Evolutionary conservation across 805 yeast species (phyloP).

Genomic region (Pichia eremophila): DNA sequence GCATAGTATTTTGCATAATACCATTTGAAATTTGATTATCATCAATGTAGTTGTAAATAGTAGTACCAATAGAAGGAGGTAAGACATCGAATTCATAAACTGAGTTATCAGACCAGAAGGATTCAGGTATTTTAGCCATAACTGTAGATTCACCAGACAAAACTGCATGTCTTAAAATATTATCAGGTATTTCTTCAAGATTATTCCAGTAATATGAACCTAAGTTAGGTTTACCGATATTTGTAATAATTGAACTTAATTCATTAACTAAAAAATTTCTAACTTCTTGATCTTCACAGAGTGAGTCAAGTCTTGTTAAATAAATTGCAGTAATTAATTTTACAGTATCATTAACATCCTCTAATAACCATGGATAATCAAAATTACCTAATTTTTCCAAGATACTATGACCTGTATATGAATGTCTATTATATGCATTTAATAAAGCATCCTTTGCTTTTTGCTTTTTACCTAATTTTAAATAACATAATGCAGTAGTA

Average conservation of each 20-base stretch:
- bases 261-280: conserved; percentile 30
- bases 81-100: conserved; percentile 63
- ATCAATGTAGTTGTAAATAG: conserved; percentile 37
- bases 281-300: conserved; percentile 44
- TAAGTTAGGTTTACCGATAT: conserved; percentile 10
- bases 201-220: conserved; percentile 13
- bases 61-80: conserved; percentile 49
- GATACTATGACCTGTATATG: conserved; percentile 45
- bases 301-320: conserved; percentile 39
- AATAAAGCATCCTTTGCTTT: conserved; percentile 41
- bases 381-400: conserved; percentile 39
- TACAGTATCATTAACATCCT: conserved; percentile 23
- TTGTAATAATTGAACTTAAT: conserved; percentile 11
- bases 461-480: conserved; percentile 28
- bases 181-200: conserved; percentile 40
- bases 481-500: conserved; percentile 56
- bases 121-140: conserved; percentile 59
- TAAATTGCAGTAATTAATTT: conserved; percentile 48
- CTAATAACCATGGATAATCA: conserved; percentile 19
- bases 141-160: conserved; percentile 62
- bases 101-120: conserved; percentile 52
- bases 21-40: conserved; percentile 37
- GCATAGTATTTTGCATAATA: conserved; percentile 20
- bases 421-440: conserved; percentile 45
- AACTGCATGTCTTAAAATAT: conserved; percentile 57